Evolutionary conservation across 257 asterid species (phyloP), one percentile per base, ranked within the genome.

Genomic region (Ilex asprella): DNA sequence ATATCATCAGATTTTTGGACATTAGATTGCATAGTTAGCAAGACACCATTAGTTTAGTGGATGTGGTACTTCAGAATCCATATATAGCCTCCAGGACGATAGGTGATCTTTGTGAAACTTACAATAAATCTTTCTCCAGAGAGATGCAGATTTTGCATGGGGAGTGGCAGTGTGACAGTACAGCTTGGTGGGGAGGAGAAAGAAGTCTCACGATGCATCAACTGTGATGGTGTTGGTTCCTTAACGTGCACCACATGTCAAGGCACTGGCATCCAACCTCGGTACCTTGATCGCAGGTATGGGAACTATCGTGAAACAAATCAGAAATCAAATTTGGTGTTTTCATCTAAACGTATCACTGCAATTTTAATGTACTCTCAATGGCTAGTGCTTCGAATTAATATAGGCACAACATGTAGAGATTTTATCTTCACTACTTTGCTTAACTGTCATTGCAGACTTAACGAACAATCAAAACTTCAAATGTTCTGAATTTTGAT

Each of bases 181-280:
- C 96, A 89, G 67, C 91, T 92, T 15, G 97, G 99, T 39, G 97
- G 79, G 32, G 87, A 67, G 0, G 95, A 87, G 73, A 78, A 75
- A 67, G 96, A 92, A 76, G 91, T 85, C 49, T 89, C 99, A 2
- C 59, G 60, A 31, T 92, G 99, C 86, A 89, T 89, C 64, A 92
- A 92, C 29, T 92, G 99, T 69, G 91, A 92, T 0, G 94, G 94
- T 31, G 80, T 51, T 66, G 97, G 98, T 67, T 78, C 95, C 16
- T 77, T 89, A 76, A 86, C 99, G 2, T 92, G 99, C 94, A 86
- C 99, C 58, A 92, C 97, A 11, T 92, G 99, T 79, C 99, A 92
- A 79, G 99, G 99, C 64, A 89, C 83, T 55, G 99, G 99, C 72
- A 89, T 92, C 66, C 99, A 92, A 71, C 99, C 99, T 41, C 86